Evolutionary conservation across 345 rosid species (phyloP).

Genomic region (Arabidopsis arenosa): DNA sequence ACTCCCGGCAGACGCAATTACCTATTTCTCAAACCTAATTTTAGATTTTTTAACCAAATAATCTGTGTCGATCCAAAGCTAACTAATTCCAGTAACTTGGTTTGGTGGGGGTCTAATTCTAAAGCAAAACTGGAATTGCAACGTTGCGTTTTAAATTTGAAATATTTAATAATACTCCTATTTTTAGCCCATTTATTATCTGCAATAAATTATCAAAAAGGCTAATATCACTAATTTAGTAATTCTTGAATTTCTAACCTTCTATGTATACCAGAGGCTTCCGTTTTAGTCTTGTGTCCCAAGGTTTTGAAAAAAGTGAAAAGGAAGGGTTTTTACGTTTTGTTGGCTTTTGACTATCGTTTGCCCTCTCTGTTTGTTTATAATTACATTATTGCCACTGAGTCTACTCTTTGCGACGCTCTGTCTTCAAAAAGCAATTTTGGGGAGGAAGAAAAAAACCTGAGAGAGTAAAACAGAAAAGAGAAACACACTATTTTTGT

Average conservation of each 20-base stretch:
- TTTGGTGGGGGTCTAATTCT: too few relatives aligned
- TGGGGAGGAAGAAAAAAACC: neutral
- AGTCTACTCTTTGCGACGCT: neutral
- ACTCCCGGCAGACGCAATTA: slow-evolving; percentile 75
- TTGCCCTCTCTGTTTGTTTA: neutral
- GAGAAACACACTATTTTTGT: neutral
- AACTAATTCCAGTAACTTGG: too few relatives aligned
- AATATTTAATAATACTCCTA: neutral
- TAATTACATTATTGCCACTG: slow-evolving; percentile 18
- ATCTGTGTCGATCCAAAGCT: too few relatives aligned
- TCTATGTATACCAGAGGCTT: neutral
- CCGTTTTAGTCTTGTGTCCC: slow-evolving; percentile 4
- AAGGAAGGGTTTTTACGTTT: neutral
- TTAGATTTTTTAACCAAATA: neutral
- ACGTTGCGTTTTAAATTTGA: neutral
- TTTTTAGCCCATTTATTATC: neutral
- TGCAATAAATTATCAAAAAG: neutral
- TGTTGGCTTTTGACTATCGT: neutral
- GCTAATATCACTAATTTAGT: neutral
- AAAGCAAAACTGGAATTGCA: neutral
- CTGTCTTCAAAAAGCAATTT: neutral
- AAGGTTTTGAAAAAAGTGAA: neutral
- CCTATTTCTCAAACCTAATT: too few relatives aligned
- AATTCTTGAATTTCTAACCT: neutral
- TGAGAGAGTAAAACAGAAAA: neutral